Evolutionary conservation across 2,329 filamentous ascomycete species (phyloP).

Genomic region (Cladophialophora exuberans): DNA sequence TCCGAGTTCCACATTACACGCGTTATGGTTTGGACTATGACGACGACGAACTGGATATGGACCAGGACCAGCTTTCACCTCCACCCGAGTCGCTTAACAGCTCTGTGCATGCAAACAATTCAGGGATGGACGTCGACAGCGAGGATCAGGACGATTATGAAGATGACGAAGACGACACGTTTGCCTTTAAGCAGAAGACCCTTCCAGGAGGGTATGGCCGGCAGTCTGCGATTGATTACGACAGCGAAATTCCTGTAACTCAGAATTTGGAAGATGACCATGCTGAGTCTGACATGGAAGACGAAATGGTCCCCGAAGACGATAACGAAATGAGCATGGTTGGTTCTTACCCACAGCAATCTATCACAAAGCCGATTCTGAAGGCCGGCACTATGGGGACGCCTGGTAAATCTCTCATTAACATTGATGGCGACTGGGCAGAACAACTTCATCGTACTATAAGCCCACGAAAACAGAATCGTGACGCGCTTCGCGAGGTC

Average conservation of each 20-base stretch:
- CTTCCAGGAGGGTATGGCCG: slow-evolving; percentile 83
- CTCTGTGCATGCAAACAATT: slow-evolving; percentile 19
- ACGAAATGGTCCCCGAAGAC: slow-evolving; percentile 55
- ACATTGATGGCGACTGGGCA: slow-evolving; percentile 82
- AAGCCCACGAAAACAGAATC: slow-evolving; percentile 89
- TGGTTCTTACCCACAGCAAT: slow-evolving; percentile 73
- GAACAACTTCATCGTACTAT: slow-evolving; percentile 92
- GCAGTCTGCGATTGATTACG: slow-evolving; percentile 59
- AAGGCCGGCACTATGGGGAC: slow-evolving; percentile 43
- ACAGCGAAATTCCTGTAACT: slow-evolving; percentile 66
- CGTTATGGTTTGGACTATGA: slow-evolving; percentile 89
- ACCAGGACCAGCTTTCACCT: slow-evolving; percentile 55
- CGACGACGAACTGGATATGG: slow-evolving; percentile 62
- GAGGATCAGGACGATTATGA: slow-evolving; percentile 34
- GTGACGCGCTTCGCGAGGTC: slow-evolving; percentile 69
- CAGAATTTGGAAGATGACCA: slow-evolving; percentile 83
- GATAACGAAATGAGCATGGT: slow-evolving; percentile 79
- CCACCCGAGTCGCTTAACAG: slow-evolving; percentile 50
- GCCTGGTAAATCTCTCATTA: slow-evolving; percentile 57
- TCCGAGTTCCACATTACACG: slow-evolving; percentile 94
- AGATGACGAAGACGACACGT: slow-evolving; percentile 59
- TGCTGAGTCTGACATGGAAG: slow-evolving; percentile 66
- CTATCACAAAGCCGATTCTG: slow-evolving; percentile 27
- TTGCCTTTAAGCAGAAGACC: slow-evolving; percentile 58
- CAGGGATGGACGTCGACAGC: slow-evolving; percentile 34